A percentile compares a stretch with the other conserved stretches of the same genome.
phyloP scores from a whole-genome alignment of 306 rosid genomes.

The Castanospermum australe region DNA sequence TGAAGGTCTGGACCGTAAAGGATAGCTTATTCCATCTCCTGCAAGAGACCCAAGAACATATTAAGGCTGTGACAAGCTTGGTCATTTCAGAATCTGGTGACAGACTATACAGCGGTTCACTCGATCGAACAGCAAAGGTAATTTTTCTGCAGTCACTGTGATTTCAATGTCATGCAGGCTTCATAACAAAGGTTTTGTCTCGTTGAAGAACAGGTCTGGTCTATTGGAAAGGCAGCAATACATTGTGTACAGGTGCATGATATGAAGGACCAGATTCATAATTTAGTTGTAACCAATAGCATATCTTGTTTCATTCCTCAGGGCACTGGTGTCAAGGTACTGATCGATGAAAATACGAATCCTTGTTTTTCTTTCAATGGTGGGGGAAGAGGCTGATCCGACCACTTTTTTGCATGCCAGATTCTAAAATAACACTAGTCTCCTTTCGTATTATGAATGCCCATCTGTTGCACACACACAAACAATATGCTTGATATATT shows the following conservation, averaged over 20 bases:
- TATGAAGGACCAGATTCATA: slow-evolving; percentile 86
- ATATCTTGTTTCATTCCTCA: slow-evolving; percentile 73
- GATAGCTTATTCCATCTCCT: slow-evolving; percentile 64
- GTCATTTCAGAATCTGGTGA: slow-evolving; percentile 56
- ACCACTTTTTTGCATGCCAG: neutral
- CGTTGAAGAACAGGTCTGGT: slow-evolving; percentile 64
- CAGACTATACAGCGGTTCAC: slow-evolving; percentile 80
- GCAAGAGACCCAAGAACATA: slow-evolving; percentile 74
- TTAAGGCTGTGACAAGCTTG: slow-evolving; percentile 74
- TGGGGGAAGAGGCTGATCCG: neutral
- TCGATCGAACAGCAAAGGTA: slow-evolving; percentile 79
- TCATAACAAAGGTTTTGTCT: slow-evolving; percentile 24
- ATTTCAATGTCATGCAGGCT: neutral
- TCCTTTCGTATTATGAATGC: neutral
- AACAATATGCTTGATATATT: neutral
- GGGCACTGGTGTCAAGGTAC: slow-evolving; percentile 79
- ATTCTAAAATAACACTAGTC: slow-evolving; percentile 3
- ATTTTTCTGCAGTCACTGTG: slow-evolving; percentile 12
- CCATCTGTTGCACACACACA: neutral
- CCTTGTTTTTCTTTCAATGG: neutral
- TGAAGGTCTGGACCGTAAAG: slow-evolving; percentile 78
- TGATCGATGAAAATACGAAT: neutral
- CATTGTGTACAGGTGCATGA: slow-evolving; percentile 65
- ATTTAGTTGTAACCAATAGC: slow-evolving; percentile 48
- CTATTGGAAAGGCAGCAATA: slow-evolving; percentile 53